phyloP scores from a whole-genome alignment of 345 rosid genomes.

The Noccaea bulbosa region DNA sequence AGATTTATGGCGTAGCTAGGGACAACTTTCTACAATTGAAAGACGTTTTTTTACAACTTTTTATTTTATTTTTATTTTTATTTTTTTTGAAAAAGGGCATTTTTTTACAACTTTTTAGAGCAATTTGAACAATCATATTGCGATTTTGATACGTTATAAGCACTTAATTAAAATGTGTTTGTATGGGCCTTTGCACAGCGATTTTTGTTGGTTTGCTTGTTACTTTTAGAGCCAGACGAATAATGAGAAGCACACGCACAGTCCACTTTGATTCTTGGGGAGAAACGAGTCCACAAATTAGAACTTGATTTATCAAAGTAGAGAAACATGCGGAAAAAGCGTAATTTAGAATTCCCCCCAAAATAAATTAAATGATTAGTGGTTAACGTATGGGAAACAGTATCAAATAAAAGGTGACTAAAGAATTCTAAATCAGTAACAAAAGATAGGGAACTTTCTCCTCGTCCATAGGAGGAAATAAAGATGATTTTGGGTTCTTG shows the following conservation, averaged over 20 bases:
- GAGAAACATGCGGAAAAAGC: neutral
- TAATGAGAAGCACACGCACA: neutral
- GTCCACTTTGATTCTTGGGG: neutral
- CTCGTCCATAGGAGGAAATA: slow-evolving; percentile 7
- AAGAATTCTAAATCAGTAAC: slow-evolving; percentile 2
- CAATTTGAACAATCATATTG: slow-evolving; percentile 2
- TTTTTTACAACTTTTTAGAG: no score
- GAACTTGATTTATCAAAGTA: neutral
- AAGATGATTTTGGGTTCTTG: neutral
- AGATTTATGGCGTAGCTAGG: no score
- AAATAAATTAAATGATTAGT: slow-evolving; percentile 15
- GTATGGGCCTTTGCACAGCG: neutral
- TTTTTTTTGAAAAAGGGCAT: no score
- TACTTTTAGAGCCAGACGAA: neutral
- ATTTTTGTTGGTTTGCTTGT: neutral
- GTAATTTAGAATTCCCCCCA: neutral
- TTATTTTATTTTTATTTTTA: no score
- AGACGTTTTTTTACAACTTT: no score
- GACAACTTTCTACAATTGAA: no score
- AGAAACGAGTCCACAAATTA: neutral
- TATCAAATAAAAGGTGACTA: neutral
- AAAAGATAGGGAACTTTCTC: slow-evolving; percentile 4
- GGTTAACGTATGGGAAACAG: neutral
- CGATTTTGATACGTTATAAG: neutral
- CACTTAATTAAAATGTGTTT: neutral